phyloP scores from a whole-genome alignment of 2,329 filamentous ascomycete species.

The Rhytidhysteron rufulum region DNA sequence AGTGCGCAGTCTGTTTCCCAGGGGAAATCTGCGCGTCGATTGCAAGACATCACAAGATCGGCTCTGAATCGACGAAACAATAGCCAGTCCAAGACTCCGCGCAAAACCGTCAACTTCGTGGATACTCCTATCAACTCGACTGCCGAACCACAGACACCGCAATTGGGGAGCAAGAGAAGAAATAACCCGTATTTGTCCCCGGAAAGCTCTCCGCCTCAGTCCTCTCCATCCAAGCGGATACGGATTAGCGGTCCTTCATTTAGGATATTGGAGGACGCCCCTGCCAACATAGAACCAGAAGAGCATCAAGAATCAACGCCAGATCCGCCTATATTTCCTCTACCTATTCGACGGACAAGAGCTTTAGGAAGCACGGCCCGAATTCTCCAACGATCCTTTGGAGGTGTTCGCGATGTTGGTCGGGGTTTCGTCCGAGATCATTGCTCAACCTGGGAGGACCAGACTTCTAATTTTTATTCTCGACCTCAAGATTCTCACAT shows the following conservation, averaged over 20 bases:
- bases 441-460: conserved; percentile 53
- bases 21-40: conserved; percentile 41
- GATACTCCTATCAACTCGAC: conserved; percentile 20
- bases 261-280: conserved; percentile 28
- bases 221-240: conserved; percentile 39
- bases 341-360: conserved; percentile 37
- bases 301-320: conserved; percentile 7
- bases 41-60: conserved; percentile 48
- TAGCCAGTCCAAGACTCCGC: conserved; percentile 26
- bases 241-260: conserved; percentile 26
- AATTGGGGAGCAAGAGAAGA: conserved; percentile 31
- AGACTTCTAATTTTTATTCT: conserved; percentile 59
- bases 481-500: conserved; percentile 51
- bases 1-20: conserved; percentile 19
- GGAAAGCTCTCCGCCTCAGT: conserved; percentile 36
- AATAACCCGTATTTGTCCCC: conserved; percentile 38
- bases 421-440: conserved; percentile 40
- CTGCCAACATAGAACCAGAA: neutral
- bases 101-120: conserved; percentile 38
- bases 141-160: conserved; percentile 26
- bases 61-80: conserved; percentile 38
- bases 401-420: conserved; percentile 37
- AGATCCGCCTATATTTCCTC: conserved; percentile 15
- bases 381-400: conserved; percentile 45
- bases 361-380: conserved; percentile 32